These are phyloP conservation scores for Claviceps sorghi DNA, from an alignment of 2,329 filamentous ascomycete species.

Conservation along the genomic window DNA sequence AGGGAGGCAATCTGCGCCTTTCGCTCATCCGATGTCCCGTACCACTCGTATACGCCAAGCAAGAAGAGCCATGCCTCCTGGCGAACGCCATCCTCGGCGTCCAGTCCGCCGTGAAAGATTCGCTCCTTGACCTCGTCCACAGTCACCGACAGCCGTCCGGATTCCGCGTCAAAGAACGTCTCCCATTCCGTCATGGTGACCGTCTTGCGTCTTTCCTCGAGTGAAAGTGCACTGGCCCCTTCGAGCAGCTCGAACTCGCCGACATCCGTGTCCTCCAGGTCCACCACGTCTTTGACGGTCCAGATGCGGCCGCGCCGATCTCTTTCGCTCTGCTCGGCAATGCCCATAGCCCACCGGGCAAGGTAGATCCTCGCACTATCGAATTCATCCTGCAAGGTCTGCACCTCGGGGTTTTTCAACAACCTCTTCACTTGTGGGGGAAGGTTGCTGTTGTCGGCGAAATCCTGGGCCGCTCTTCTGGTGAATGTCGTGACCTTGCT, in stretches of 20 bases:
- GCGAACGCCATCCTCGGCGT: slow-evolving; percentile 76
- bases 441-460: slow-evolving; percentile 79
- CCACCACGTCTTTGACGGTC: slow-evolving; percentile 83
- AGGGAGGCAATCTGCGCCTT: slow-evolving; percentile 71
- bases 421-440: slow-evolving; percentile 77
- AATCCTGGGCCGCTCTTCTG: slow-evolving; percentile 74
- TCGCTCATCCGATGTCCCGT: slow-evolving; percentile 74
- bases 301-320: slow-evolving; percentile 79
- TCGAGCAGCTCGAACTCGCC: slow-evolving; percentile 93
- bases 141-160: slow-evolving; percentile 64
- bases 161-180: slow-evolving; percentile 66
- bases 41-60: slow-evolving; percentile 84
- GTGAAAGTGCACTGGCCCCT: slow-evolving; percentile 54
- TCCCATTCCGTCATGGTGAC: slow-evolving; percentile 81
- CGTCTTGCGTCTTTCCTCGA: slow-evolving; percentile 62
- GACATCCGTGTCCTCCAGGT: slow-evolving; percentile 86
- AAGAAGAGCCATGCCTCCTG: slow-evolving; percentile 97
- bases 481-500: slow-evolving; percentile 97
- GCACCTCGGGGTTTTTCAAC: slow-evolving; percentile 82
- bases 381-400: slow-evolving; percentile 91
- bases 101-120: slow-evolving; percentile 88
- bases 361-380: slow-evolving; percentile 91
- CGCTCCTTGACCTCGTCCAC: slow-evolving; percentile 89
- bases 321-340: slow-evolving; percentile 87
- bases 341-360: slow-evolving; percentile 95